Percentiles rank a stretch among this genome's conserved stretches.
Conservation (phyloP, 768 basidiomycete genomes). For the Rhodotorula diobovata region DNA sequence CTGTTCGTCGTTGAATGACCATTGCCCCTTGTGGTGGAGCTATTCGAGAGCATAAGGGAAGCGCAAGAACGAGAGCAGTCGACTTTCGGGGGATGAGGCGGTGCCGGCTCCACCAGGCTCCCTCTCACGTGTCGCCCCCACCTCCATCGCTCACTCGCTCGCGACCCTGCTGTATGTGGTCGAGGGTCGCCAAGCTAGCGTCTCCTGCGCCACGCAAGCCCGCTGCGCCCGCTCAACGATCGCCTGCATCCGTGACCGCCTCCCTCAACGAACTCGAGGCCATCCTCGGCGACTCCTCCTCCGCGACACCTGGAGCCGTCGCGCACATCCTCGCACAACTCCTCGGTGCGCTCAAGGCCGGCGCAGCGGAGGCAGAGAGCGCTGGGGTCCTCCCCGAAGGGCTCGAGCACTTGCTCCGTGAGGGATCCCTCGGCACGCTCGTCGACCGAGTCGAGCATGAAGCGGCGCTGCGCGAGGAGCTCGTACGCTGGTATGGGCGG, state of each 20-base stretch:
- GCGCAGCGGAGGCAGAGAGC: neutral
- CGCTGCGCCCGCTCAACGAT: neutral
- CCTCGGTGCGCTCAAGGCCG: slow-evolving; percentile 3
- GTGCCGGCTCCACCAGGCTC: neutral
- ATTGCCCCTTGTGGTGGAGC: too few relatives aligned
- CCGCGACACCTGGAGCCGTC: neutral
- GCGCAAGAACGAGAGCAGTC: neutral
- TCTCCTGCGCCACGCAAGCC: slow-evolving; percentile 24
- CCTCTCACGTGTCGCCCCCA: neutral
- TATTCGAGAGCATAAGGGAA: neutral
- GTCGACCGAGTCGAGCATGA: slow-evolving; percentile 81
- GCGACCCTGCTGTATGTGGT: slow-evolving; percentile 20
- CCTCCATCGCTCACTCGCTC: neutral
- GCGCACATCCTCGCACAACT: slow-evolving; percentile 2
- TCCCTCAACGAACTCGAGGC: slow-evolving; percentile 3
- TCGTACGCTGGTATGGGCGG: slow-evolving; percentile 77
- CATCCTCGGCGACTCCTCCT: neutral
- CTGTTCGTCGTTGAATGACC: too few relatives aligned
- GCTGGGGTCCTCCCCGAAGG: neutral
- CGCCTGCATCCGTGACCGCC: neutral
- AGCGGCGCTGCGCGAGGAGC: slow-evolving; percentile 83
- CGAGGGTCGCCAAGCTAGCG: slow-evolving; percentile 20
- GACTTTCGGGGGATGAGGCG: neutral
- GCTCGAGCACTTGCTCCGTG: slow-evolving; percentile 56
- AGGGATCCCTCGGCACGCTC: slow-evolving; percentile 77